Conservation (phyloP, 2,329 filamentous ascomycete species). For the Neofusicoccum laricinum region DNA sequence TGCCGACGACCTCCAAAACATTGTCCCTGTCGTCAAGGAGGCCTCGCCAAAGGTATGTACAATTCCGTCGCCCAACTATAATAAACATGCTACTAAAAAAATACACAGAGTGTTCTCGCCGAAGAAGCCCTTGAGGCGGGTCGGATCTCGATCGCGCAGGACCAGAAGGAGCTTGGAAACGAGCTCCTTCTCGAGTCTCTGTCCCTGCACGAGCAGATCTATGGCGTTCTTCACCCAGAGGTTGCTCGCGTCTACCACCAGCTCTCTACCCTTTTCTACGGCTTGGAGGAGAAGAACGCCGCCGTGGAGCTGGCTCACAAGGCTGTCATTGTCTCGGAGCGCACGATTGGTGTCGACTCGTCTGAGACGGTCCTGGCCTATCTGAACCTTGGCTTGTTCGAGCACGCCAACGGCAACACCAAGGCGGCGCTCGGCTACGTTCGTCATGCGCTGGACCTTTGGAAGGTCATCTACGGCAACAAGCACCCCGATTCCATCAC, state of each 20-base stretch:
- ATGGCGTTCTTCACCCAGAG: slow-evolving; percentile 94
- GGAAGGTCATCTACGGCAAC: slow-evolving; percentile 94
- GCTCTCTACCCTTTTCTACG: slow-evolving; percentile 92
- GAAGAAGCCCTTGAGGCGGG: slow-evolving; percentile 96
- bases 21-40: slow-evolving; percentile 94
- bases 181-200: slow-evolving; percentile 94
- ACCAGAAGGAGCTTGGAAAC: slow-evolving; percentile 92
- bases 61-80: neutral
- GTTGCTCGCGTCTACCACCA: slow-evolving; percentile 94
- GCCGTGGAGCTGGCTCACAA: slow-evolving; percentile 95
- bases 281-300: slow-evolving; percentile 95
- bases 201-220: slow-evolving; percentile 96
- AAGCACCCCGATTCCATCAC: slow-evolving; percentile 97
- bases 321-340: slow-evolving; percentile 91
- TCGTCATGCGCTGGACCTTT: slow-evolving; percentile 87
- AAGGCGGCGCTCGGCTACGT: slow-evolving; percentile 83
- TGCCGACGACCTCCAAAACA: slow-evolving; percentile 82
- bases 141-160: slow-evolving; percentile 91
- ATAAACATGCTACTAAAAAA: neutral
- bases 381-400: slow-evolving; percentile 89
- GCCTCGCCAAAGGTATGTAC: slow-evolving; percentile 65
- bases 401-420: slow-evolving; percentile 89
- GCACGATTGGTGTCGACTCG: slow-evolving; percentile 89
- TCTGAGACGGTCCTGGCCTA: slow-evolving; percentile 93
- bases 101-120: slow-evolving; percentile 66